Conservation (phyloP, 176 grass and related monocot species). For the Chloris gayana region DNA sequence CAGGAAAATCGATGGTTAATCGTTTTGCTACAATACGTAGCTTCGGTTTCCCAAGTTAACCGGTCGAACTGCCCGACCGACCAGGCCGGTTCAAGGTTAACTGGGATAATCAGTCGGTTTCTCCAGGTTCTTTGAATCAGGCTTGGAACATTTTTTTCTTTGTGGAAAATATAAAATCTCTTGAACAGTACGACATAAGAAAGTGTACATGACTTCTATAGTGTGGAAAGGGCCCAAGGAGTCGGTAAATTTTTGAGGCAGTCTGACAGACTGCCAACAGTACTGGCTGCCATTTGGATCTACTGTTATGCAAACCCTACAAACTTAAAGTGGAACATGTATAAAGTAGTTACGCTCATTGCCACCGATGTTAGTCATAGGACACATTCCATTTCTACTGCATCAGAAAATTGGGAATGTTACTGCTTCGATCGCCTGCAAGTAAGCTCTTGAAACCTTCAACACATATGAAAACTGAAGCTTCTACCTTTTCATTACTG, state of each 20-base stretch:
- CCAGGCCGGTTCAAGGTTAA: no score
- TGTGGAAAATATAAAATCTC: slow-evolving; percentile 29
- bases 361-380: slow-evolving; percentile 27
- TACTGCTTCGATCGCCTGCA: slow-evolving; percentile 23
- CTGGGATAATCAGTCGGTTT: no score
- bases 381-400: slow-evolving; percentile 14
- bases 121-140: no score
- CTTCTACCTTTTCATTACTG: slow-evolving; percentile 12
- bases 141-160: no score
- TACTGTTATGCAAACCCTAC: no score
- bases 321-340: slow-evolving; percentile 22
- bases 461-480: neutral
- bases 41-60: no score
- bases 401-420: slow-evolving; percentile 28
- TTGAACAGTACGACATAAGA: slow-evolving; percentile 35
- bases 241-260: no score
- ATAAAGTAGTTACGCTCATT: slow-evolving; percentile 2
- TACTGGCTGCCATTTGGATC: no score
- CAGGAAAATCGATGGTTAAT: no score
- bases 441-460: slow-evolving; percentile 23
- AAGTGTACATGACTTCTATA: slow-evolving; percentile 33
- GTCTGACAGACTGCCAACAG: no score
- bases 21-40: no score
- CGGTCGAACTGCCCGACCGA: no score
- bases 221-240: slow-evolving; percentile 47